Conservation (phyloP, 352 stramenopile species). For the Phytophthora pisi region DNA sequence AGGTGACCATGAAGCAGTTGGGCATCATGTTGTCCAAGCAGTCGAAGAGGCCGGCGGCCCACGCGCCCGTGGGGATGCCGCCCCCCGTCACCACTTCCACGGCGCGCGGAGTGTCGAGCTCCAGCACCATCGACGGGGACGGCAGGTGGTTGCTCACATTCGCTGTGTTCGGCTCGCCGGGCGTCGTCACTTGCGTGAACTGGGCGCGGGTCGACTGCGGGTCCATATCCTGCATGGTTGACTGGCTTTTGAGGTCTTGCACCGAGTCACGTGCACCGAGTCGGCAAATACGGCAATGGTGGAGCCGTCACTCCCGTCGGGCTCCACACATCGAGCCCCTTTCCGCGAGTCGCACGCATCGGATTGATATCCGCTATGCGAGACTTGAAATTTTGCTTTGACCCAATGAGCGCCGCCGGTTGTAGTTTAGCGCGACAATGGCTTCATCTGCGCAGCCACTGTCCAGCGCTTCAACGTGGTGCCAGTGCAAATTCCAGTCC, state of each 20-base stretch:
- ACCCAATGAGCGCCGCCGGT: neutral
- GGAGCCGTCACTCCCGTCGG: neutral
- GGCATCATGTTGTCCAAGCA: conserved; percentile 51
- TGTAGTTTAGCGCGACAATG: neutral
- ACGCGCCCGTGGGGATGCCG: conserved; percentile 37
- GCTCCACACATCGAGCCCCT: neutral
- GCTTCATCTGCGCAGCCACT: conserved; percentile 5
- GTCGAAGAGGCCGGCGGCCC: conserved; percentile 47
- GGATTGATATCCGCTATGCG: conserved; percentile 11
- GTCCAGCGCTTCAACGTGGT: conserved; percentile 22
- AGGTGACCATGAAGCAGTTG: conserved; percentile 58
- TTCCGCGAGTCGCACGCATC: conserved; percentile 13
- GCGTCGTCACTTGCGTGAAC: conserved; percentile 32
- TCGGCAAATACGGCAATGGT: conserved; percentile 11
- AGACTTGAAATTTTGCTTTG: conserved; percentile 21
- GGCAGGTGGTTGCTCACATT: conserved; percentile 28
- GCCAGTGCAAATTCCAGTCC: conserved; percentile 6
- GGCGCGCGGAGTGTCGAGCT: conserved; percentile 34
- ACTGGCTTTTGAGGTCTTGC: conserved; percentile 4
- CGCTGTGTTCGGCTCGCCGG: conserved; percentile 20
- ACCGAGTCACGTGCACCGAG: neutral
- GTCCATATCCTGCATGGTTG: conserved; percentile 32
- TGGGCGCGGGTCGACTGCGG: conserved; percentile 33
- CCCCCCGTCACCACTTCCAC: conserved; percentile 30
- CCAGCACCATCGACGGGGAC: conserved; percentile 25